Percentiles rank a stretch among this genome's conserved stretches.
These are phyloP conservation scores for Cornus controversa DNA, from an alignment of 148 eudicot genomes.

Conservation along the genomic window DNA sequence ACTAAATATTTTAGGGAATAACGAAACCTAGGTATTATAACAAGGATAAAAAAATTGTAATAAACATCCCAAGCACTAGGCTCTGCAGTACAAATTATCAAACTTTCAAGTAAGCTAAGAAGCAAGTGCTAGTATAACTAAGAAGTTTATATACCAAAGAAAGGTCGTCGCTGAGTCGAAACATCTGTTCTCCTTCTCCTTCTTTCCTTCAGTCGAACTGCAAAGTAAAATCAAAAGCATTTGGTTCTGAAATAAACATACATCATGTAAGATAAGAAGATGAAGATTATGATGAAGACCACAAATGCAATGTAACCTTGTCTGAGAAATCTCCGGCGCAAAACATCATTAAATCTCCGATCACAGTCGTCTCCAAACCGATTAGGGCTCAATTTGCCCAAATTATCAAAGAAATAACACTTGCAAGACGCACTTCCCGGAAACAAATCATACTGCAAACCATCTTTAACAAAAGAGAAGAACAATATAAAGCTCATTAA, in stretches of 20 bases:
- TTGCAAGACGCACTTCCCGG: conserved; percentile 65
- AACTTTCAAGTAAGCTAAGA: not conserved
- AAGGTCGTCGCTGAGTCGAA: conserved; percentile 16
- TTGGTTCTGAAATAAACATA: not conserved
- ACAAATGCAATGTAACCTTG: conserved; percentile 46
- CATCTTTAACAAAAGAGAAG: conserved; percentile 32
- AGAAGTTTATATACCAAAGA: conserved; percentile 32
- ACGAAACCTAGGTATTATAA: not conserved
- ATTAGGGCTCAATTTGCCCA: conserved; percentile 48
- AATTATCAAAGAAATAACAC: conserved; percentile 73
- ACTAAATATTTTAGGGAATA: not conserved
- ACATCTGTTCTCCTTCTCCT: conserved; percentile 34
- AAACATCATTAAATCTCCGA: conserved; percentile 54
- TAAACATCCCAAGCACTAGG: not conserved
- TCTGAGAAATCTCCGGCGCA: conserved; percentile 85
- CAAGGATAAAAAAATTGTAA: not conserved
- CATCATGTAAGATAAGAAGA: not conserved
- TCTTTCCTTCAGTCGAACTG: conserved; percentile 68
- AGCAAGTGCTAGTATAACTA: not conserved
- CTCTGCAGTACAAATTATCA: not conserved
- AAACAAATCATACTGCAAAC: conserved; percentile 47
- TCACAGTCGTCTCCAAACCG: conserved; percentile 32
- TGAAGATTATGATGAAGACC: not conserved
- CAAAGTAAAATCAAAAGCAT: conserved; percentile 16
- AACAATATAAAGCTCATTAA: not conserved